Evolutionary conservation across 371 early-diverging fungal genomes (phyloP).

Genomic region (Rhizopus sp.): DNA sequence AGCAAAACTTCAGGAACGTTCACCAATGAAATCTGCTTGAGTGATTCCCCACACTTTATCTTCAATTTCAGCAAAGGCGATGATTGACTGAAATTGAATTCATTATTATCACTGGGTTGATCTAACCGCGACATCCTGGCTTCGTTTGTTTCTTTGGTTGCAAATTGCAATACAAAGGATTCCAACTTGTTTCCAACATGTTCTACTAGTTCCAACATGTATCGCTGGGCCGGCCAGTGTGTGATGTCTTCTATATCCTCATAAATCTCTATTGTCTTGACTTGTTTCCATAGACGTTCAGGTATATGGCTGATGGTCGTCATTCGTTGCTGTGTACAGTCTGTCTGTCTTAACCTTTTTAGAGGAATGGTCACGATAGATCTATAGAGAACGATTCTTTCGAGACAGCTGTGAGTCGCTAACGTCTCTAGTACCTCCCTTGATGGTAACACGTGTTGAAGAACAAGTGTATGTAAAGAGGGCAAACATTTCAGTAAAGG

Average conservation of each 20-base stretch:
- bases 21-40: slow-evolving; percentile 10
- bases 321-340: slow-evolving; percentile 3
- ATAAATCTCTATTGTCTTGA: slow-evolving; percentile 15
- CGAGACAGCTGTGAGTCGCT: not conserved
- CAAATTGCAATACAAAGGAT: slow-evolving; percentile 20
- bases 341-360: not conserved
- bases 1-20: slow-evolving; percentile 17
- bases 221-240: slow-evolving; percentile 7
- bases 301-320: slow-evolving; percentile 19
- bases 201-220: slow-evolving; percentile 13
- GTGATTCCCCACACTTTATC: slow-evolving; percentile 12
- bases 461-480: slow-evolving; percentile 12
- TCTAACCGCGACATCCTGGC: not conserved
- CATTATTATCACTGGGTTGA: slow-evolving; percentile 1
- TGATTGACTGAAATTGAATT: slow-evolving; percentile 4
- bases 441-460: slow-evolving; percentile 28
- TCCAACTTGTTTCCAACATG: slow-evolving; percentile 11
- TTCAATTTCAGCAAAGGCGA: slow-evolving; percentile 10
- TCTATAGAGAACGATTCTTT: slow-evolving; percentile 8
- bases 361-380: slow-evolving; percentile 10
- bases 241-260: slow-evolving; percentile 24
- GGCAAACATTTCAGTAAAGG: slow-evolving; percentile 10
- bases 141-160: slow-evolving; percentile 17
- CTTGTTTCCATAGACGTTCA: slow-evolving; percentile 12
- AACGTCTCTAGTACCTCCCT: slow-evolving; percentile 11